Conservation (phyloP, 75 land plant species). For the Larix kaempferi region DNA sequence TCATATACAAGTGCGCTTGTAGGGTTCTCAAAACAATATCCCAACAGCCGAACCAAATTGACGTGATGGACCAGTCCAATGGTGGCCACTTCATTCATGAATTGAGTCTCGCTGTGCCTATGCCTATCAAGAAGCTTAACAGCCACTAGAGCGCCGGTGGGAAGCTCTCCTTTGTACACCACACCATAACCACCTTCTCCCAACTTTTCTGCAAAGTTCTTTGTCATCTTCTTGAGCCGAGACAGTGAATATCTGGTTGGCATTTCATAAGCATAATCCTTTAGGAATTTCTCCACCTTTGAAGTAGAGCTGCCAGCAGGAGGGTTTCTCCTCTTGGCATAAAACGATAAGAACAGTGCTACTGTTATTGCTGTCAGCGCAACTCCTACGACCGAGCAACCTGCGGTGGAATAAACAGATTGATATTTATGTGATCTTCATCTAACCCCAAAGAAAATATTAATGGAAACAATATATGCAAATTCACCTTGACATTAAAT, state of each 20-base stretch:
- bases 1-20: neutral
- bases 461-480: neutral
- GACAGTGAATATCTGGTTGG: constrained; percentile 2
- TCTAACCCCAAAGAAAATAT: too few relatives aligned
- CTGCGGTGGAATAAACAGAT: neutral
- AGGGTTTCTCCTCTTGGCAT: neutral
- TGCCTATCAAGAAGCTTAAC: too few relatives aligned
- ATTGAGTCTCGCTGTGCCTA: neutral
- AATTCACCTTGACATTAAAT: too few relatives aligned
- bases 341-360: neutral
- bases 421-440: neutral
- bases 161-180: constrained; percentile 11
- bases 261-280: neutral
- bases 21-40: neutral
- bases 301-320: neutral
- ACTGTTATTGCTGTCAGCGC: neutral
- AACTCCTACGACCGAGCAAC: too few relatives aligned
- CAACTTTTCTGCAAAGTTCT: constrained; percentile 9
- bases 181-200: constrained; percentile 14
- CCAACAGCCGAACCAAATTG: neutral
- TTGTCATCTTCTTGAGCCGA: constrained; percentile 7
- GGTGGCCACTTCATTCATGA: constrained; percentile 17
- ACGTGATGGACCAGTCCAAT: constrained; percentile 8
- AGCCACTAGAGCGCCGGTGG: neutral
- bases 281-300: neutral